A percentile compares a stretch with the other conserved stretches of the same genome.
These are phyloP conservation scores for Glebionis coronaria DNA, from an alignment of 129 eudicot genomes.

Conservation along the genomic window DNA sequence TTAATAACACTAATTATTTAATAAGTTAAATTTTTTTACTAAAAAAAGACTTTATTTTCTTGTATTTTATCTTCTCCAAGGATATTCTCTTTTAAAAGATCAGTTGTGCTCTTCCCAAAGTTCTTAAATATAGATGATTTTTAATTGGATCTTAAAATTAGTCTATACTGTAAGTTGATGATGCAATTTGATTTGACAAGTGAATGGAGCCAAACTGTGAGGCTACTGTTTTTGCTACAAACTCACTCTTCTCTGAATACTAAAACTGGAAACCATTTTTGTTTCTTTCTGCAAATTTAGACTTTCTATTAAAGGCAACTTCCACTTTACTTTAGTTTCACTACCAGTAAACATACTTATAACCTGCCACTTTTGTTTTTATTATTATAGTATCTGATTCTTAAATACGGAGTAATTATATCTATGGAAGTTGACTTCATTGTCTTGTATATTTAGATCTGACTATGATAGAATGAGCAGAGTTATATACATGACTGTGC, in stretches of 20 bases:
- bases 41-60: too few species aligned
- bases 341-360: neutral
- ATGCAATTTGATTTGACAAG: constrained; percentile 65
- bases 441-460: too few species aligned
- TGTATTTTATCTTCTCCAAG: too few species aligned
- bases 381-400: constrained; percentile 4
- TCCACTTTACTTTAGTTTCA: constrained; percentile 25
- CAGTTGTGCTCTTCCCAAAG: constrained; percentile 3
- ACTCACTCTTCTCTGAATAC: constrained; percentile 54
- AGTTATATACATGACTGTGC: too few species aligned
- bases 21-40: too few species aligned
- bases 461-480: too few species aligned
- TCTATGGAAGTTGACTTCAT: neutral
- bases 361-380: constrained; percentile 8
- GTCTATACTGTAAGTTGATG: constrained; percentile 19
- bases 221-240: constrained; percentile 35
- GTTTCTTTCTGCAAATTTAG: constrained; percentile 25
- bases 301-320: constrained; percentile 25
- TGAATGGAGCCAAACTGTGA: constrained; percentile 49
- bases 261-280: constrained; percentile 34
- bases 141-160: neutral
- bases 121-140: constrained; percentile 2
- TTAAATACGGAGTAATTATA: neutral
- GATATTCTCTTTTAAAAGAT: too few species aligned
- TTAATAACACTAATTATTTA: too few species aligned